Percentiles rank a stretch among this genome's conserved stretches.
Evolutionary conservation across 73 alveolate species (phyloP).

Genomic region (Paramecium sexaurelia): DNA sequence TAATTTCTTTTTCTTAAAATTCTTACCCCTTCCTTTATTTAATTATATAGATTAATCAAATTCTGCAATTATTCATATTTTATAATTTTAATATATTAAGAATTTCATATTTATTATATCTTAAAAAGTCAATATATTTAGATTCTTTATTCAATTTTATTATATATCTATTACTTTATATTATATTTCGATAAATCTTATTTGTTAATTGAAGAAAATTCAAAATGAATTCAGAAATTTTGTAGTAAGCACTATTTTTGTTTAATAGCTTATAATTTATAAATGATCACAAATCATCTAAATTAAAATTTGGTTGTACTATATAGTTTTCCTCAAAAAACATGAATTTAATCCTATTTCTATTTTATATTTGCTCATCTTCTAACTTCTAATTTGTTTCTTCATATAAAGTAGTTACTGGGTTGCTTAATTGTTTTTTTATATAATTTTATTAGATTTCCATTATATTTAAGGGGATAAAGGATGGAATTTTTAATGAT

Average conservation of each 20-base stretch:
- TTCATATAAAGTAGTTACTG: not conserved
- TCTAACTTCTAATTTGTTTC: not conserved
- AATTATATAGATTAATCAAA: no score
- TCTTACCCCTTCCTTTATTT: not conserved
- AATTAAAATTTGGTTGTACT: not conserved
- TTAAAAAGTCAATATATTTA: no score
- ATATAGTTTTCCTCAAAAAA: not conserved
- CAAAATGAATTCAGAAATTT: not conserved
- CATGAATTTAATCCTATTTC: not conserved
- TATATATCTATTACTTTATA: no score
- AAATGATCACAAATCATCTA: conserved; percentile 15
- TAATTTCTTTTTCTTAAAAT: not conserved
- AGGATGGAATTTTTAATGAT: conserved; percentile 40
- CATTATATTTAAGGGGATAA: not conserved
- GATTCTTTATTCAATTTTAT: not conserved
- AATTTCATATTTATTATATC: no score
- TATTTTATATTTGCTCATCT: not conserved
- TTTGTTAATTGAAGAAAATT: no score
- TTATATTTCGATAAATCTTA: no score
- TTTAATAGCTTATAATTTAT: not conserved
- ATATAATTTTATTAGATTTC: not conserved
- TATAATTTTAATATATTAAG: no score
- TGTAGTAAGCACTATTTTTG: not conserved
- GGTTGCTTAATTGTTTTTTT: not conserved
- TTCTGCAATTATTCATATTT: no score